Percentiles rank a stretch among this genome's conserved stretches.
Evolutionary conservation across 345 rosid species (phyloP).

Genomic region (Cardamine resedifolia): DNA sequence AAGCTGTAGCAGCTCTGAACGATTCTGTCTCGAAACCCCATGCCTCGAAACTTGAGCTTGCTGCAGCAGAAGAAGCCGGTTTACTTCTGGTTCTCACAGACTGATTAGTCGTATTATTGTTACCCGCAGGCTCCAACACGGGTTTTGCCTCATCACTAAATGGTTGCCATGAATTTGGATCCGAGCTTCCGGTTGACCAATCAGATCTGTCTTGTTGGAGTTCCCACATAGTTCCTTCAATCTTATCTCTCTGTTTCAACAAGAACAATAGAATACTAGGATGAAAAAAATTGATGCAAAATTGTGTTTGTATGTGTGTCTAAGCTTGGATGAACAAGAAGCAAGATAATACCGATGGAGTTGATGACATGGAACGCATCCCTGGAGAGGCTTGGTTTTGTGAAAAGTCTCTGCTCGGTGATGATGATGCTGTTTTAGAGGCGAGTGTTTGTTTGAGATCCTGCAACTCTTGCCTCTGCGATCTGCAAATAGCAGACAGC

Average conservation of each 20-base stretch:
- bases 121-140: slow-evolving; percentile 44
- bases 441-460: slow-evolving; percentile 88
- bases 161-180: slow-evolving; percentile 71
- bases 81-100: slow-evolving; percentile 60
- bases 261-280: slow-evolving; percentile 19
- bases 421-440: slow-evolving; percentile 51
- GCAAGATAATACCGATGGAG: slow-evolving; percentile 46
- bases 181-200: slow-evolving; percentile 49
- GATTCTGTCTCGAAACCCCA: slow-evolving; percentile 90
- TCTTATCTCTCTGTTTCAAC: slow-evolving; percentile 46
- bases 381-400: slow-evolving; percentile 51
- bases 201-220: slow-evolving; percentile 53
- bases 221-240: slow-evolving; percentile 42
- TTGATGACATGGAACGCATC: slow-evolving; percentile 37
- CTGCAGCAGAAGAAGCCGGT: slow-evolving; percentile 49
- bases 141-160: slow-evolving; percentile 60
- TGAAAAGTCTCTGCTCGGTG: slow-evolving; percentile 53
- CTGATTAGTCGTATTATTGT: slow-evolving; percentile 33
- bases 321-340: slow-evolving; percentile 7
- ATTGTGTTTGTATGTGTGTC: background rate
- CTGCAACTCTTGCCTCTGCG: slow-evolving; percentile 93
- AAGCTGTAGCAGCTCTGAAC: slow-evolving; percentile 58
- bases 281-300: slow-evolving; percentile 13
- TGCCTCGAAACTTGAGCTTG: slow-evolving; percentile 49
- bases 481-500: slow-evolving; percentile 92